A percentile compares a stretch with the other conserved stretches of the same genome.
Evolutionary conservation across 345 rosid genomes (phyloP).

Genomic region (Excoecaria agallocha): DNA sequence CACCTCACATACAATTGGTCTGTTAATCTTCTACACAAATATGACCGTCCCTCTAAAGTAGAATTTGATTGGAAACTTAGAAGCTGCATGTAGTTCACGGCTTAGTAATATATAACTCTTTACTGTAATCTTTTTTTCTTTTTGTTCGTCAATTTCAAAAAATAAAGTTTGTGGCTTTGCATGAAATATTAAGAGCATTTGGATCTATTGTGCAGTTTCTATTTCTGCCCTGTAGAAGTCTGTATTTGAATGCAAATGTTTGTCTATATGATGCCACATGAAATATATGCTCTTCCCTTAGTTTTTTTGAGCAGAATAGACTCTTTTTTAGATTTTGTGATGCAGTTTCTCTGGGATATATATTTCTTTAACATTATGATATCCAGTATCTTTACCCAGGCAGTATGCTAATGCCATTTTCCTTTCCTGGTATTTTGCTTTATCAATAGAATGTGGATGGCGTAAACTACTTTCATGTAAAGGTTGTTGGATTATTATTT

Average conservation of each 20-base stretch:
- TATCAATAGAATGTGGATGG: conserved; percentile 73
- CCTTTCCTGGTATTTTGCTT: conserved; percentile 1
- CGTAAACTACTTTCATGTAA: conserved; percentile 97
- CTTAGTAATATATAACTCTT: neutral
- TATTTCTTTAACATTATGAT: neutral
- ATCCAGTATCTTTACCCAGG: neutral
- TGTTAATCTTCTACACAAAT: neutral
- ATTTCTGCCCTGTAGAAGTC: neutral
- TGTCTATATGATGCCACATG: neutral
- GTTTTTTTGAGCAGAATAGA: neutral
- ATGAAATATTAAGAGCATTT: neutral
- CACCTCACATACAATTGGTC: neutral
- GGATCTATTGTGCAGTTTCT: neutral
- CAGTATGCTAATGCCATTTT: conserved; percentile 1
- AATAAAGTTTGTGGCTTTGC: neutral
- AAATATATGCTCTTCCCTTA: neutral
- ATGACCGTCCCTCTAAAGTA: neutral
- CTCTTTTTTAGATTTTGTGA: neutral
- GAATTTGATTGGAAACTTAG: neutral
- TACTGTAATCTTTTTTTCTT: neutral
- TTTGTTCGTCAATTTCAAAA: neutral
- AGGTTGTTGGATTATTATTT: conserved; percentile 84
- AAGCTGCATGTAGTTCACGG: neutral
- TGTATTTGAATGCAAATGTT: neutral
- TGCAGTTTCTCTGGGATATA: neutral